Conservation (phyloP, 2,329 filamentous ascomycete species). For the Arthrinium phaeospermum region DNA sequence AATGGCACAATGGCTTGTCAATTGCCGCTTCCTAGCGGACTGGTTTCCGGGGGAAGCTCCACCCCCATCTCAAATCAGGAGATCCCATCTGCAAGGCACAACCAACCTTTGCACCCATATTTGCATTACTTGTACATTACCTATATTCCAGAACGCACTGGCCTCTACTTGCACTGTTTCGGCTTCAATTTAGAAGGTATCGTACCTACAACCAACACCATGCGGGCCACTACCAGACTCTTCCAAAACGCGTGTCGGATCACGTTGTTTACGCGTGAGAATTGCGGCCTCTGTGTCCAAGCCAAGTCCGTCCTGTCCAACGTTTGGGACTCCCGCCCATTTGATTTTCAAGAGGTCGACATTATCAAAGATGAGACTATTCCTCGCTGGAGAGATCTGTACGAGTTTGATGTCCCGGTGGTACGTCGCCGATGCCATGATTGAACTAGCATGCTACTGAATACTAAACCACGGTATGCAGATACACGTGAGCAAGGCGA, state of each 20-base stretch:
- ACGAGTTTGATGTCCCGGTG: conserved; percentile 83
- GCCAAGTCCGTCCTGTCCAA: conserved; percentile 72
- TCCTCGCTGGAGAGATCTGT: conserved; percentile 69
- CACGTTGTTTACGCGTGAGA: conserved; percentile 76
- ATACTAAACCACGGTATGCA: conserved; percentile 33
- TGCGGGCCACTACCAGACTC: conserved; percentile 58
- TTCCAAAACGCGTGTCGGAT: conserved; percentile 64
- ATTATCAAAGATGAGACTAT: conserved; percentile 68
- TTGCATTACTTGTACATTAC: neutral
- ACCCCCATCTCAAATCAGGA: neutral
- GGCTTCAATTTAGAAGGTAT: neutral
- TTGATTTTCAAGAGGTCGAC: conserved; percentile 72
- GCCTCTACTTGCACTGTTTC: neutral
- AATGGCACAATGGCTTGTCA: neutral
- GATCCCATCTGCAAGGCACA: neutral
- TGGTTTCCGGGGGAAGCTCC: neutral
- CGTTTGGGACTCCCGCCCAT: conserved; percentile 70
- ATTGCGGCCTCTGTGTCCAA: conserved; percentile 73
- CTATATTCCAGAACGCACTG: neutral
- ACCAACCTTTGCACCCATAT: neutral
- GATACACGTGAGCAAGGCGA: conserved; percentile 68
- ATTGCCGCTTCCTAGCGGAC: neutral
- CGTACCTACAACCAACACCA: conserved; percentile 33
- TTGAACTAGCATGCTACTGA: neutral
- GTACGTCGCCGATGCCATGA: conserved; percentile 52